phyloP scores from a whole-genome alignment of 129 eudicot genomes.

The Flaveria linearis region DNA sequence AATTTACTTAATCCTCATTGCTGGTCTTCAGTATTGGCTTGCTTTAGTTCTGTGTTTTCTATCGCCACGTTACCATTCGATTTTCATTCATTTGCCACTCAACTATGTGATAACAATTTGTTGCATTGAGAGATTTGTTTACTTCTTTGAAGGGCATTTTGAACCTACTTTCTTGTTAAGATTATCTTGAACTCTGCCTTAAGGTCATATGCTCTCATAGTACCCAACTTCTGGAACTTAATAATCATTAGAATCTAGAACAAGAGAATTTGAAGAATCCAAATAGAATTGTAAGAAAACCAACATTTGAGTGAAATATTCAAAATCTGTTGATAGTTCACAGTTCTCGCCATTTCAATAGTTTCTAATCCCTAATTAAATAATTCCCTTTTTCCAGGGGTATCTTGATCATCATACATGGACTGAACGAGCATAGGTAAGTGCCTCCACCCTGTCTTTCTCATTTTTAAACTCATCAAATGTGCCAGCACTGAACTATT shows the following conservation, averaged over 20 bases:
- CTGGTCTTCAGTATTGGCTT: too few relatives aligned
- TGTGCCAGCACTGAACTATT: background rate
- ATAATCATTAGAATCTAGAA: too few relatives aligned
- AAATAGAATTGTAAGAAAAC: too few relatives aligned
- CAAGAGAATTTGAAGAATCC: too few relatives aligned
- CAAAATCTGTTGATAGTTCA: too few relatives aligned
- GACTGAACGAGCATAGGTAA: slow-evolving; percentile 97
- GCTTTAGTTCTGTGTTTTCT: background rate
- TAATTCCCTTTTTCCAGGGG: slow-evolving; percentile 60
- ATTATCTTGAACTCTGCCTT: background rate
- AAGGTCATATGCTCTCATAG: background rate
- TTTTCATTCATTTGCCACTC: background rate
- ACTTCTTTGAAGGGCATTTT: background rate
- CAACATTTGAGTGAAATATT: too few relatives aligned
- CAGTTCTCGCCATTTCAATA: slow-evolving; percentile 13
- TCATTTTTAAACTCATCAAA: background rate
- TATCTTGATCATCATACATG: slow-evolving; percentile 78
- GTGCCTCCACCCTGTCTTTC: background rate
- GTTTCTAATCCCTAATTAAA: background rate
- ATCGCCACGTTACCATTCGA: background rate
- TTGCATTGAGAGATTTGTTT: background rate
- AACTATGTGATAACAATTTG: background rate
- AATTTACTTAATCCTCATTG: too few relatives aligned
- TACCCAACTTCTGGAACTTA: too few relatives aligned
- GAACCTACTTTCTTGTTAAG: background rate